These are phyloP conservation scores for Coprinopsis cinerea DNA, from an alignment of 768 basidiomycete species.

Conservation along the genomic window DNA sequence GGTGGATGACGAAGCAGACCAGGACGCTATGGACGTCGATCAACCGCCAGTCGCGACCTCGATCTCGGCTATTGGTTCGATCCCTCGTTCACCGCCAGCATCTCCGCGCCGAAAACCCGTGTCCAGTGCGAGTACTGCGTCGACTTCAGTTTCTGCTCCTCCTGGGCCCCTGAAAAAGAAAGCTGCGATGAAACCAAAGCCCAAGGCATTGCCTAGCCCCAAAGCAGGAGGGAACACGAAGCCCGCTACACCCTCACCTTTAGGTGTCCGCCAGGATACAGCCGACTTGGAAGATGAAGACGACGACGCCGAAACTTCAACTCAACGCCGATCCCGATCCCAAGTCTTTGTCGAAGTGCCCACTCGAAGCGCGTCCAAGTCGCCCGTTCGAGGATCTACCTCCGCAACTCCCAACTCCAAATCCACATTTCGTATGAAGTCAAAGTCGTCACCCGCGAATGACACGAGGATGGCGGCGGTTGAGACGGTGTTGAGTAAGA, in stretches of 20 bases:
- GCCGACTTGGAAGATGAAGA: not conserved
- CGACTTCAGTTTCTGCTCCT: not conserved
- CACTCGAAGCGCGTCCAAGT: not conserved
- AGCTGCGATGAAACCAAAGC: not conserved
- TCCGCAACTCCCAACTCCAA: no score
- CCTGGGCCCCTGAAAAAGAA: not conserved
- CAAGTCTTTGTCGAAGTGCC: slow-evolving; percentile 1
- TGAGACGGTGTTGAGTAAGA: not conserved
- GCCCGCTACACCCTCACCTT: not conserved
- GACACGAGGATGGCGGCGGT: not conserved
- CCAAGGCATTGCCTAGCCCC: not conserved
- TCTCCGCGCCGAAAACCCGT: slow-evolving; percentile 5
- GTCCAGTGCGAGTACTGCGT: not conserved
- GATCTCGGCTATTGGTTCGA: not conserved
- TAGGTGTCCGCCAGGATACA: not conserved
- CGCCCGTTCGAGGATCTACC: no score
- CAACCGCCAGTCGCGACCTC: no score
- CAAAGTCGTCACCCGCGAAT: no score
- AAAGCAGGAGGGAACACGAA: not conserved
- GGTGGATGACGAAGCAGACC: slow-evolving; percentile 3
- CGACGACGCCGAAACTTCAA: not conserved
- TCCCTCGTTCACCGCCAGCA: not conserved
- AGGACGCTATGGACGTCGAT: slow-evolving; percentile 8
- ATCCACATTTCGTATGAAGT: no score
- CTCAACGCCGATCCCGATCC: not conserved